Percentiles rank a stretch among this genome's conserved stretches.
Evolutionary conservation across 352 stramenopile genomes (phyloP).

Genomic region (Ophiocytium majus): DNA sequence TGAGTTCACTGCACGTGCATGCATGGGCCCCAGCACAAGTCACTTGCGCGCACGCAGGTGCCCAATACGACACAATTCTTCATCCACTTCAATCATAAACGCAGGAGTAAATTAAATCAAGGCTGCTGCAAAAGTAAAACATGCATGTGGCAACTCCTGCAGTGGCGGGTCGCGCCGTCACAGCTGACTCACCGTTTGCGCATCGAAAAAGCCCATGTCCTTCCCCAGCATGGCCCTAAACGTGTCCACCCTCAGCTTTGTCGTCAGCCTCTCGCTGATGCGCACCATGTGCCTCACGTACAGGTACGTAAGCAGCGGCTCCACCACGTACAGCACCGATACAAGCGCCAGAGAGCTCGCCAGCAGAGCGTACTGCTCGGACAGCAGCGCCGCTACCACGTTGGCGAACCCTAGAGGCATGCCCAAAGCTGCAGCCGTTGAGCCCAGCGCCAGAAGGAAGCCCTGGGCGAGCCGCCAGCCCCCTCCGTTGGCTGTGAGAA

Average conservation of each 20-base stretch:
- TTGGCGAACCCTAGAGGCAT: slow-evolving; percentile 37
- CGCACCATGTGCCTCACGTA: slow-evolving; percentile 47
- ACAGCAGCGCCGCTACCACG: slow-evolving; percentile 32
- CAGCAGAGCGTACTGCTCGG: slow-evolving; percentile 13
- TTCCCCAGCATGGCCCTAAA: slow-evolving; percentile 45
- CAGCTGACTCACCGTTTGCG: not conserved
- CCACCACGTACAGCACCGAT: slow-evolving; percentile 34
- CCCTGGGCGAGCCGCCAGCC: not conserved
- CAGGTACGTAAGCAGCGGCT: slow-evolving; percentile 48
- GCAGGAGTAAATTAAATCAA: too few relatives aligned
- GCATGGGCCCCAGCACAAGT: too few relatives aligned
- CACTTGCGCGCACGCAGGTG: too few relatives aligned
- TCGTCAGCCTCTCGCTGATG: slow-evolving; percentile 31
- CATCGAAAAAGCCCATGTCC: slow-evolving; percentile 55
- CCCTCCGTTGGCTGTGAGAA: not conserved
- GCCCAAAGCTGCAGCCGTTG: slow-evolving; percentile 28
- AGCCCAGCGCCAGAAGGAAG: slow-evolving; percentile 24
- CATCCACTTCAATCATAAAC: too few relatives aligned
- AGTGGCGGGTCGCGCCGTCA: too few relatives aligned
- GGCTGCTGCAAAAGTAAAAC: too few relatives aligned
- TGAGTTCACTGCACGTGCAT: too few relatives aligned
- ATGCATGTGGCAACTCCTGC: too few relatives aligned
- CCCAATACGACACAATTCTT: too few relatives aligned
- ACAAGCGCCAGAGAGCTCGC: slow-evolving; percentile 22
- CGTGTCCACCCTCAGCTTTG: slow-evolving; percentile 41